phyloP scores from a whole-genome alignment of 129 eudicot genomes.

The Sambucus nigra region DNA sequence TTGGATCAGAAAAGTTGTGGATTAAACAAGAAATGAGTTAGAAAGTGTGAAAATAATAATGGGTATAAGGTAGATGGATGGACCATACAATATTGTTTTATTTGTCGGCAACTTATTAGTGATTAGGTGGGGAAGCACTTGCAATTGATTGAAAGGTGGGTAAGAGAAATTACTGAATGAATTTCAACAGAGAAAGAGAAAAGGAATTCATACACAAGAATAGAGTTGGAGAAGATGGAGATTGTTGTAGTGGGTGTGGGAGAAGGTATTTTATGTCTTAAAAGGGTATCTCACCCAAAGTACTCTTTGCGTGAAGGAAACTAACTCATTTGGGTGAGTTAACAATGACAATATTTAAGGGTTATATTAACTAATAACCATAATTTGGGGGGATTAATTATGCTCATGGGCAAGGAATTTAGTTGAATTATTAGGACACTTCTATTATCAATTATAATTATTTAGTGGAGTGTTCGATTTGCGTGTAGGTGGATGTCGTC shows the following conservation, averaged over 20 bases:
- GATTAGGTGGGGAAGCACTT: not conserved
- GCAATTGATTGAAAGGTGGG: too few relatives aligned
- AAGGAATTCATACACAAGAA: not conserved
- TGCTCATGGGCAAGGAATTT: too few relatives aligned
- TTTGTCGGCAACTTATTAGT: not conserved
- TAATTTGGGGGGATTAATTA: too few relatives aligned
- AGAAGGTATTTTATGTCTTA: too few relatives aligned
- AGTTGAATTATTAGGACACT: too few relatives aligned
- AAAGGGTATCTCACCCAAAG: not conserved
- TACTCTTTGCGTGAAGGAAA: constrained; percentile 3
- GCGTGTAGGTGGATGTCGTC: too few relatives aligned
- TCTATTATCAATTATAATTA: too few relatives aligned
- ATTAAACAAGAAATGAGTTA: not conserved
- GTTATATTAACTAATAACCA: too few relatives aligned
- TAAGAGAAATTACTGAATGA: not conserved
- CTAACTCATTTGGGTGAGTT: not conserved
- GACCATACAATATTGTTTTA: not conserved
- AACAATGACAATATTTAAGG: too few relatives aligned
- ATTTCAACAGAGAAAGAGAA: not conserved
- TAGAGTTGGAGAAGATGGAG: not conserved
- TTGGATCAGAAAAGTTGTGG: not conserved
- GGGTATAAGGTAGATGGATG: not conserved
- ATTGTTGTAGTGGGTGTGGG: not conserved
- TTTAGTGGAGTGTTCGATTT: too few relatives aligned
- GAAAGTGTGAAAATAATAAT: not conserved